Evolutionary conservation across 148 eudicot genomes (phyloP).

Genomic region (Tetragonia tetragonoides): DNA sequence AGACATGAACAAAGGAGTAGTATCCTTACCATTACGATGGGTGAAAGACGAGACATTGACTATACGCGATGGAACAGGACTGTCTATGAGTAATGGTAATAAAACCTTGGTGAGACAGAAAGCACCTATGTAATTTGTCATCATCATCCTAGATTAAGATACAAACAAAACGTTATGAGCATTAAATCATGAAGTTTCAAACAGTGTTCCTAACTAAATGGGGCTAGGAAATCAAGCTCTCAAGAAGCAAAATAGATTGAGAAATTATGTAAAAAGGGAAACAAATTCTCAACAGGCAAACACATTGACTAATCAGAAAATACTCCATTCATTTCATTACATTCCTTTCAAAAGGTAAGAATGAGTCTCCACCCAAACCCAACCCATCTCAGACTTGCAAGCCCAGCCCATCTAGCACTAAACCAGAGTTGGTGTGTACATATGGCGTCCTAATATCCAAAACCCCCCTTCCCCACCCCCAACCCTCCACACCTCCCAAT

Average conservation of each 20-base stretch:
- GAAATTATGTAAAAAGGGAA: not conserved
- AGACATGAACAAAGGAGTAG: not conserved
- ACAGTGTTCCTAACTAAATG: not conserved
- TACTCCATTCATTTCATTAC: too few relatives aligned
- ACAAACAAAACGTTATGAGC: conserved; percentile 12
- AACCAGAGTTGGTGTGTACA: too few relatives aligned
- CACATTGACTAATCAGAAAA: too few relatives aligned
- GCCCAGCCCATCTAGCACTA: too few relatives aligned
- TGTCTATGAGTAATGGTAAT: conserved; percentile 68
- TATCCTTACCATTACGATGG: conserved; percentile 66
- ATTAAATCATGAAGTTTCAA: conserved; percentile 4
- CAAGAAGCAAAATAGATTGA: not conserved
- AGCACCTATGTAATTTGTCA: conserved; percentile 82
- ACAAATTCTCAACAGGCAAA: not conserved
- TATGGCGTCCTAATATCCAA: too few relatives aligned
- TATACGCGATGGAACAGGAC: conserved; percentile 82
- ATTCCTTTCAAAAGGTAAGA: too few relatives aligned
- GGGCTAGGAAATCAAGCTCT: not conserved
- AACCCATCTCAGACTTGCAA: too few relatives aligned
- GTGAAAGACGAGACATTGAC: conserved; percentile 89
- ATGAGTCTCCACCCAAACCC: too few relatives aligned
- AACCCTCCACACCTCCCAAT: too few relatives aligned
- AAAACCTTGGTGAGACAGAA: conserved; percentile 78
- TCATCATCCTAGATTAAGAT: conserved; percentile 65
- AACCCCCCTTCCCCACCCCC: too few relatives aligned